These are phyloP conservation scores for Erucastrum elatum DNA, from an alignment of 345 rosid species.

Conservation along the genomic window DNA sequence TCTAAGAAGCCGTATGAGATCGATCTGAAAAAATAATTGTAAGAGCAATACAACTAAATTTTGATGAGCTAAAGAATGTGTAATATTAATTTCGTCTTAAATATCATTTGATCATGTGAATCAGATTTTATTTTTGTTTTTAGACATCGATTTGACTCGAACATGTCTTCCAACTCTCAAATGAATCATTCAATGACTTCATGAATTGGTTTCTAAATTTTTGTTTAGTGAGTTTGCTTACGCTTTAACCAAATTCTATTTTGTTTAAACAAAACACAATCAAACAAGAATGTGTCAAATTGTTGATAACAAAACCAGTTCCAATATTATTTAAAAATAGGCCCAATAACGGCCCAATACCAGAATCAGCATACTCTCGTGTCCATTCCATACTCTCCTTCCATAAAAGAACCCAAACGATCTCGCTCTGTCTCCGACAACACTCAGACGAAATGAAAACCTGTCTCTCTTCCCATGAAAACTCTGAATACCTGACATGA, in stretches of 20 bases:
- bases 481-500: slow-evolving; percentile 49
- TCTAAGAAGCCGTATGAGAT: slow-evolving; percentile 14
- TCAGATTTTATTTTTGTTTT: neutral
- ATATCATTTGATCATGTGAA: neutral
- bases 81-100: neutral
- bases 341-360: slow-evolving; percentile 35
- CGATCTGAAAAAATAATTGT: slow-evolving; percentile 32
- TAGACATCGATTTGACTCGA: neutral
- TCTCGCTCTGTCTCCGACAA: slow-evolving; percentile 45
- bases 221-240: neutral
- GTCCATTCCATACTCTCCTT: slow-evolving; percentile 51
- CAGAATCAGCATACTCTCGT: slow-evolving; percentile 52
- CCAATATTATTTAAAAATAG: neutral
- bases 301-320: neutral
- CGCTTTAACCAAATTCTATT: neutral
- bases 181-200: neutral
- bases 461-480: slow-evolving; percentile 50
- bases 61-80: slow-evolving; percentile 53
- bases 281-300: neutral
- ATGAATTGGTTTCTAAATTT: neutral
- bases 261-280: neutral
- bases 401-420: slow-evolving; percentile 52
- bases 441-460: slow-evolving; percentile 31
- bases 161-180: neutral
- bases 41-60: slow-evolving; percentile 49